Base-by-base conservation (phyloP, 2,329 filamentous ascomycete genomes). In the Pseudogymnoascus sp. region DNA sequence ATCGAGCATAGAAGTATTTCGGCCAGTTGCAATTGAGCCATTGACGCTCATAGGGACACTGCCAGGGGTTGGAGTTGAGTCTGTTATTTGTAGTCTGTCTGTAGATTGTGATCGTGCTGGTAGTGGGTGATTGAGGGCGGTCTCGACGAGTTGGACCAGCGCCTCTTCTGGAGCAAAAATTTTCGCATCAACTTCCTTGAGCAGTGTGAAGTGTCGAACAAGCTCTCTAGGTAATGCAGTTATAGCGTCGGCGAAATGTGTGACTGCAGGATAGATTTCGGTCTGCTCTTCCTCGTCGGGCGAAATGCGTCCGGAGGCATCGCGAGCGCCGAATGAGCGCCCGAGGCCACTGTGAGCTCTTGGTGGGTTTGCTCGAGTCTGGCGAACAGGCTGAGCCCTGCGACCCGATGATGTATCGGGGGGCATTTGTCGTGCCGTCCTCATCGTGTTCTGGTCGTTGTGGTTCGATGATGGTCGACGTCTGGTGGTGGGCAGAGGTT, bases 121-220 rank as follows among this genome's bases (percentile, higher is more conserved):
- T 31, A 77, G 73, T 65, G 78, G 79, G 33, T 80, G 76, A 67
- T 79, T 80, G 66, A 84, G 75, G 65, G 89, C 85, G 62, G 82
- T 82, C 65, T 87, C 81, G 69, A 96, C 84, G 66, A 95, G 82
- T 72, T 88, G 83, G 72, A 89, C 87, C 64, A 99, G 82, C 71
- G 88, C 84, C 70, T 94, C 89, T 74, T 96, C 91, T 5, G 94
- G 89, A 25, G 86, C 87, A 76, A 92, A 94, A 67, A 96, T 90
- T 78, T 99, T 99, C 66, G 93, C 93, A 78, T 99, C 94, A 59
- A 97, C 94, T 77, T 99, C 94, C 75, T 97, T 97, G 69, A 99
- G 82, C 63, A 97, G 83, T 35, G 93, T 97, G 70, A 96, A 96
- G 75, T 99, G 93, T 73, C 92, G 88, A 69, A 96, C 91, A 60